Evolutionary conservation across 495 filamentous ascomycete species (phyloP), one percentile per base, ranked within the genome.

Genomic region (Penicillium fimorum): DNA sequence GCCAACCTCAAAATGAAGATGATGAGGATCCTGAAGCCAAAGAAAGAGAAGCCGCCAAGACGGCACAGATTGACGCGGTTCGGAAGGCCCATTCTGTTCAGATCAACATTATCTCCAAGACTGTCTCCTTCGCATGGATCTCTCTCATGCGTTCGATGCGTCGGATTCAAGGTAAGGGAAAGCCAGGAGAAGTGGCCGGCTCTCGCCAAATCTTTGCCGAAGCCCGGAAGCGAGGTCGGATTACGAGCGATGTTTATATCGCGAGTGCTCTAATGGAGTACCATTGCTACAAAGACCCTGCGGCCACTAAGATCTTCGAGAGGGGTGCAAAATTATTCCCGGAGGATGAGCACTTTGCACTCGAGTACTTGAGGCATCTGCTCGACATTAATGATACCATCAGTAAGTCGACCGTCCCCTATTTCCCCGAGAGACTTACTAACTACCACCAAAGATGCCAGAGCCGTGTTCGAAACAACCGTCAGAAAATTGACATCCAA

Each of bases 361-460:
- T 97, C 37, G 92, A 96, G 67, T 96, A 97, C 64, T 75, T 97
- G 65, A 97, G 96, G 74, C 92, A 96, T 74, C 79, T 97, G 46
- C 85, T 97, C 55, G 84, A 88, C 22, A 87, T 88, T 61, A 93
- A 95, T 57, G 94, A 98, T 70, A 85, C 90, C 47, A 96, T 89
- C 43, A 97, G 91, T 96, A 81, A 83, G 91, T 81, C 18, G 29
- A 53, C 33, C 52, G 11, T 42, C 7, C 6, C 18, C 40, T 10
- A 2, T 42, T 40, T 47, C 22, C 46, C 22, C 18, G 12, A 44
- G 18, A 38, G 9, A 8, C 7, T 52, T 54, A n/a, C 63, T 71
- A 56, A 77, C 49, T 12, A 49, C 46, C 17, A 18, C 53, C 25
- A n/a, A 61, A 96, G 91, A 98, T 80, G 94, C 93, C 45, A 81